Base-by-base conservation (phyloP, 2,329 filamentous ascomycete species). In the Hypoxylon sp. region DNA sequence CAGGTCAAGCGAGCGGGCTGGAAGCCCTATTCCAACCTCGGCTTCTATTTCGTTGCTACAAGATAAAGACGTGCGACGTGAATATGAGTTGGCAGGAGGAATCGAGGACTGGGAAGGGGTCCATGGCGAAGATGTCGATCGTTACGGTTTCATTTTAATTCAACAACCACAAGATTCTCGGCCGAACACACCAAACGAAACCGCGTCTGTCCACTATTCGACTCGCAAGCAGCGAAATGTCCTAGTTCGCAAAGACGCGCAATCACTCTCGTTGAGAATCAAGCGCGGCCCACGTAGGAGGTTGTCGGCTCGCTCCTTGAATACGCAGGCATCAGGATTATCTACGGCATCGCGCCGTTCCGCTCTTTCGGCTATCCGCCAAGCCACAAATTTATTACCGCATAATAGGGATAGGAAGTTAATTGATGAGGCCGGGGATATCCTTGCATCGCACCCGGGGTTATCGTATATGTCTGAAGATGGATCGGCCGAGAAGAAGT, bases 71-170 rank as follows among this genome's bases (percentile, higher is more conserved):
- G 37, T 74, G 56, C 76, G 80, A 66, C 75, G 77, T 73, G 80
- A 80, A 53, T 82, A 83, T 66, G 85, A 88, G 73, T 79, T 86
- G 44, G 87, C 86, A 13, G 87, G 88, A 51, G 87, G 88, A 14
- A 81, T 90, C 19, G 90, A 92, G 76, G 89, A 92, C 74, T 91
- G 88, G 89, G 86, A 91, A 73, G 87, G 91, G 71, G 81, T 92
- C 2, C 81, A 88, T 58, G 87, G 84, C 33, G 83, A 81, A 54
- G 86, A 89, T 76, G 86, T 92, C 68, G 90, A 92, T 79, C 85
- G 90, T 75, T 92, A 91, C 75, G 90, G 90, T 67, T 92, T 92
- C 80, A 92, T 92, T 73, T 84, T 78, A 57, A 76, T 81, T 47
- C 83, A 82, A 39, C 58, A 52, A 14, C 82, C 81, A 37, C 81